Evolutionary conservation across 2,329 filamentous ascomycete species (phyloP).

Genomic region (Endoconidiophora laricicola): DNA sequence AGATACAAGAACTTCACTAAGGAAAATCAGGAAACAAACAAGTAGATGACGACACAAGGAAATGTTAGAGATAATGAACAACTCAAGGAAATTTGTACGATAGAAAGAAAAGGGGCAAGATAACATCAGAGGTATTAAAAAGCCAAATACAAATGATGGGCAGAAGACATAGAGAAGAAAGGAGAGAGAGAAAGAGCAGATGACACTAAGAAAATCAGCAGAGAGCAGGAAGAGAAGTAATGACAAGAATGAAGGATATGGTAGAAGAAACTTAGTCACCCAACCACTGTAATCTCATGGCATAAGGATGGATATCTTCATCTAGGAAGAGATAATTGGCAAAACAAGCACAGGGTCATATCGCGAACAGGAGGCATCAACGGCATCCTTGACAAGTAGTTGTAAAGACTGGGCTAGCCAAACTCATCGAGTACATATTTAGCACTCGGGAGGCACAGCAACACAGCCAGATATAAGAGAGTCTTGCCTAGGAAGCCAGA

Average conservation of each 20-base stretch:
- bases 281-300: too few species aligned
- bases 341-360: too few species aligned
- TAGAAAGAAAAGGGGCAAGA: not conserved
- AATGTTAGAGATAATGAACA: constrained; percentile 14
- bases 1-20: constrained; percentile 16
- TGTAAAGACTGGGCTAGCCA: not conserved
- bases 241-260: not conserved
- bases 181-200: constrained; percentile 3
- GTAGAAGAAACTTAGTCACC: not conserved
- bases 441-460: not conserved
- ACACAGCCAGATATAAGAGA: not conserved
- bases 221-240: not conserved
- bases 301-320: too few species aligned
- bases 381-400: not conserved
- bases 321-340: too few species aligned
- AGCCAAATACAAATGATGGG: constrained; percentile 20
- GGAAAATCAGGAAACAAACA: constrained; percentile 18
- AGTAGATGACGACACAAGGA: constrained; percentile 3
- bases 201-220: not conserved
- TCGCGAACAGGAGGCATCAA: not conserved
- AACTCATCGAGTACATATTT: not conserved
- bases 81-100: constrained; percentile 15
- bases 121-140: constrained; percentile 26
- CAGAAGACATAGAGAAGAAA: constrained; percentile 21
- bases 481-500: too few species aligned